Evolutionary conservation across 495 filamentous ascomycete species (phyloP).

Genomic region (Aspergillus campestris): DNA sequence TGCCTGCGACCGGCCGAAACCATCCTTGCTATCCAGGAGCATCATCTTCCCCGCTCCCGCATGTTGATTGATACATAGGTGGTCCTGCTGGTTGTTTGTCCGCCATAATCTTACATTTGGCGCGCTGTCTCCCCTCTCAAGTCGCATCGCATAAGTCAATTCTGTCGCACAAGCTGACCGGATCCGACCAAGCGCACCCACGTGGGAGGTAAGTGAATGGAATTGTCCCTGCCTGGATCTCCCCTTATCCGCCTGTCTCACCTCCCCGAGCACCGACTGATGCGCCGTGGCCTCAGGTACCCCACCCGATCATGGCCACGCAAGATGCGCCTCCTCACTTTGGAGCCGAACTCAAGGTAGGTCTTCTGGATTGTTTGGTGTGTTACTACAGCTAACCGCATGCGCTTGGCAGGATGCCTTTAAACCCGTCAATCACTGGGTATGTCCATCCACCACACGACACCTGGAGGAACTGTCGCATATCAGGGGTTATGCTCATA

Average conservation of each 20-base stretch:
- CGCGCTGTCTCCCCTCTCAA: background rate
- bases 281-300: slow-evolving; percentile 8
- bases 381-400: no score
- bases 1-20: slow-evolving; percentile 6
- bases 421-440: slow-evolving; percentile 88
- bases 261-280: slow-evolving; percentile 1
- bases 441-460: slow-evolving; percentile 28
- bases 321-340: slow-evolving; percentile 69
- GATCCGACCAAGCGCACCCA: background rate
- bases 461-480: slow-evolving; percentile 12
- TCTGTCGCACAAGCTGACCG: background rate
- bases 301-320: slow-evolving; percentile 55
- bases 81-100: background rate
- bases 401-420: slow-evolving; percentile 66
- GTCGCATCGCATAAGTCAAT: background rate
- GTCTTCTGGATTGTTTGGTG: background rate
- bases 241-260: background rate
- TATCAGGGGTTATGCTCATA: slow-evolving; percentile 9
- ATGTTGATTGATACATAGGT: slow-evolving; percentile 9
- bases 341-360: slow-evolving; percentile 84
- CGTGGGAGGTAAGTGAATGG: background rate
- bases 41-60: slow-evolving; percentile 28
- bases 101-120: background rate
- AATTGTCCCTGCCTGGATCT: background rate
- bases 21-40: background rate